Evolutionary conservation across 768 basidiomycete species (phyloP), one percentile per base, ranked within the genome.

Genomic region (Xerocomellus chrysenteron): DNA sequence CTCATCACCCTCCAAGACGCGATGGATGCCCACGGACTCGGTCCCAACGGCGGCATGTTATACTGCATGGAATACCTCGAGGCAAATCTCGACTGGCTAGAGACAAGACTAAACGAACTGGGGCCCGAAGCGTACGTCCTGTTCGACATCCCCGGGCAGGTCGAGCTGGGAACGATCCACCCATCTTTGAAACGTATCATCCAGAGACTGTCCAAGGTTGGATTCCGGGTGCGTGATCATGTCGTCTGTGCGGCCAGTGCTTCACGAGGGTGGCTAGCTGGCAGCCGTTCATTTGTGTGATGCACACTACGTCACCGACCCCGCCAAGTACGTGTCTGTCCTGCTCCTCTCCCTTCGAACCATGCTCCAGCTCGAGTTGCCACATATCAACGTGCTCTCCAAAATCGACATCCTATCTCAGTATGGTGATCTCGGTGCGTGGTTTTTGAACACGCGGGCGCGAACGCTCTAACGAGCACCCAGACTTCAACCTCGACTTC

Each of bases 311-410:
- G 90, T 98, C 65, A 96, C 95, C 45, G 95, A 98, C 68, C 88
- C 95, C 3, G 81, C 92, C 4, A 98, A 98, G 76, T 99, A 95
- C 73, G 81, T 98, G 57, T 94, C 94, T 13, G 85, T 98, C 37
- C 80, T 98, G 42, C 81, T 99, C 36, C 84, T 98, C 13, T 92
- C 95, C 12, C 80, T 99, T 28, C 82, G 97, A 47, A 92, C 96
- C 16, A 98, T 98, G 97, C 79, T 99, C n/a, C 95, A 98, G 66
- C 81, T 99, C 53, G 97, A 97, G 66, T 81, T 98, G n/a, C 97
- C 97, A 0, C 97, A 98, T 69, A 79, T 99, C 74, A 98, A 99
- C 67, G 97, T 99, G 3, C 78, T 99, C 14, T 95, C 93, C 10
- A 99, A 99, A 73, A 80, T 98, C 52, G 97, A 99, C 73, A 76